A percentile compares a stretch with the other conserved stretches of the same genome.
Evolutionary conservation across 257 asterid genomes (phyloP).

Genomic region (Jacaranda mimosifolia): DNA sequence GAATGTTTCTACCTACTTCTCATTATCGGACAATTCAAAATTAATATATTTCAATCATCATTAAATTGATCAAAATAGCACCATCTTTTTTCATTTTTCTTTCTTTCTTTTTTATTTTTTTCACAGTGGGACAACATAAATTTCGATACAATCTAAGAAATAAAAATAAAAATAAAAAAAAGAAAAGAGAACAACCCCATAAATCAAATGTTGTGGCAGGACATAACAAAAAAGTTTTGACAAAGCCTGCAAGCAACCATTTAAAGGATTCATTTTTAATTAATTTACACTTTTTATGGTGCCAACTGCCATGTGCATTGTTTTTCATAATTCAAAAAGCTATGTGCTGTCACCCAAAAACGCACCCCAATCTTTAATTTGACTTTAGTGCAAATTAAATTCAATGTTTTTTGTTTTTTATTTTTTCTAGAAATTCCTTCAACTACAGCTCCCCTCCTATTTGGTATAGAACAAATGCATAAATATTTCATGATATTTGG

Average conservation of each 20-base stretch:
- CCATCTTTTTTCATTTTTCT: too few species aligned
- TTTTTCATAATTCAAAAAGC: constrained; percentile 1
- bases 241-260: not conserved
- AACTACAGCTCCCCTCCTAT: not conserved
- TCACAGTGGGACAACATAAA: too few species aligned
- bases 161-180: not conserved
- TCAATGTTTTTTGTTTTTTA: not conserved
- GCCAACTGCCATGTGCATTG: not conserved
- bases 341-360: constrained; percentile 18
- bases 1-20: not conserved
- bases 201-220: not conserved
- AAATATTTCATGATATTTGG: not conserved
- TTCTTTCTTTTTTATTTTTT: too few species aligned
- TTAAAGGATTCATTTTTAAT: not conserved
- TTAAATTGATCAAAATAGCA: too few species aligned
- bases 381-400: not conserved
- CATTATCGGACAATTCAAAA: too few species aligned
- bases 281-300: not conserved
- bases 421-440: not conserved
- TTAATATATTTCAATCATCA: too few species aligned
- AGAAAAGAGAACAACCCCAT: too few species aligned
- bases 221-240: not conserved
- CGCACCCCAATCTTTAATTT: constrained; percentile 5
- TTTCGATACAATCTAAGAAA: too few species aligned
- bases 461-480: not conserved